Base-by-base conservation (phyloP, 345 rosid species). In the Eucalyptus pauciflora region DNA sequence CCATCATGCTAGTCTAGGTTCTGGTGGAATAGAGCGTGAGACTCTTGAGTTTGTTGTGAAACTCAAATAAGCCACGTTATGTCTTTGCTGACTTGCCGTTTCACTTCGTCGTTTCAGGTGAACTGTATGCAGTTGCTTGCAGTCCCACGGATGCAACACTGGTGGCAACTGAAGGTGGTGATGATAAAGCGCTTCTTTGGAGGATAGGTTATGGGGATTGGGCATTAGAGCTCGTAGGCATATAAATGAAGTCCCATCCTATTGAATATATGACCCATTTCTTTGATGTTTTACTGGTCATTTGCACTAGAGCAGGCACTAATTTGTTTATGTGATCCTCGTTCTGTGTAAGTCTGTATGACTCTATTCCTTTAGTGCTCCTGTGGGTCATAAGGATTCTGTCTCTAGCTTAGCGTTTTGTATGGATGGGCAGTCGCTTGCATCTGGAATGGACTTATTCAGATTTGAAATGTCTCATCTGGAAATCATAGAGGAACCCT, bases 101-200 rank as follows among this genome's bases (percentile, higher is more conserved):
- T 37, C 76, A 37, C 67, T 88, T 69, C 76, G 83, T 83, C 14
- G 7, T 37, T 22, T 37, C 90, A 95, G 99, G 94, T 92, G 99
- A 97, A 92, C 91, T 95, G 24, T 97, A 94, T 90, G 76, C 96
- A 6, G 93, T 95, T 89, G 95, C 96, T 43, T 97, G 99, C 92
- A 94, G 96, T 62, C 98, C 98, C 85, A 92, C 94, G 79, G 97
- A 96, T 90, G 93, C 95, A 27, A 90, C 91, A 16, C 92, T 94
- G 86, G 98, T 96, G 90, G 99, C 97, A 86, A 95, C 97, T 83
- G 98, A 99, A 43, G 98, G 99, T 49, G 94, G 96, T 87, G 99
- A 97, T 90, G 97, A 97, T 80, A 94, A 76, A 91, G 96, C 93
- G 33, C 94, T 95, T 92, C 94, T 96, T 25, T 97, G 97, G 98